These are phyloP conservation scores for Sapria himalayana DNA, from an alignment of 345 rosid genomes.

Conservation along the genomic window DNA sequence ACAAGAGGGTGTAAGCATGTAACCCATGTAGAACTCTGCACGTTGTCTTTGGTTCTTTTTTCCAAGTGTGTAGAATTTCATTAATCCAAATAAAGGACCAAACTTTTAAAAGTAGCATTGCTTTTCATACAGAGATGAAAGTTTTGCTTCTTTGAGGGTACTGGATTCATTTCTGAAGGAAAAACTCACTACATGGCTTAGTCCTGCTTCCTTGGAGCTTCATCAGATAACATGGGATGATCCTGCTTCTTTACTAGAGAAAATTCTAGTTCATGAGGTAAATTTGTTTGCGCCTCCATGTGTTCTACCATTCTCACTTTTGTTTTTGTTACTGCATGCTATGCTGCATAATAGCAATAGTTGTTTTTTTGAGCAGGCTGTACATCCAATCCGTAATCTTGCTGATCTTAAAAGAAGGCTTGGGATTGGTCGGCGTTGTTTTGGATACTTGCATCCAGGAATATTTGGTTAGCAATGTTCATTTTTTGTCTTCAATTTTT, in stretches of 20 bases:
- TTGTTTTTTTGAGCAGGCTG: slow-evolving; percentile 32
- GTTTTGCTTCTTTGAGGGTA: slow-evolving; percentile 38
- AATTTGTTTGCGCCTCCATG: slow-evolving; percentile 8
- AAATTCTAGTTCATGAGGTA: slow-evolving; percentile 85
- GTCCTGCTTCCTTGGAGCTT: slow-evolving; percentile 81
- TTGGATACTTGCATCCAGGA: slow-evolving; percentile 79
- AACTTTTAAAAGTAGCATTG: too few relatives aligned
- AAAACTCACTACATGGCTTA: slow-evolving; percentile 77
- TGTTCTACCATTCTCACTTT: too few relatives aligned
- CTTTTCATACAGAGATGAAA: slow-evolving; percentile 58
- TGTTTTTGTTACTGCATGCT: too few relatives aligned
- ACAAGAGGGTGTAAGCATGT: too few relatives aligned
- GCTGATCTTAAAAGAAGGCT: slow-evolving; percentile 81
- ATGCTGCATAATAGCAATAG: too few relatives aligned
- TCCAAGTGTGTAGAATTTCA: too few relatives aligned
- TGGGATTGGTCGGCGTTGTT: slow-evolving; percentile 75
- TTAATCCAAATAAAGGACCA: too few relatives aligned
- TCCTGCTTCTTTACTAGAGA: slow-evolving; percentile 85
- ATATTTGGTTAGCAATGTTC: slow-evolving; percentile 45
- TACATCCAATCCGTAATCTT: slow-evolving; percentile 86
- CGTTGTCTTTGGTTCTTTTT: too few relatives aligned
- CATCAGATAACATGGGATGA: slow-evolving; percentile 86
- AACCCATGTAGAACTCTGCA: too few relatives aligned
- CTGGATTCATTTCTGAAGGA: slow-evolving; percentile 65
- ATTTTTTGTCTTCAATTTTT: background rate